These are phyloP conservation scores for Lentinula detonsa DNA, from an alignment of 768 basidiomycete genomes.

Conservation along the genomic window DNA sequence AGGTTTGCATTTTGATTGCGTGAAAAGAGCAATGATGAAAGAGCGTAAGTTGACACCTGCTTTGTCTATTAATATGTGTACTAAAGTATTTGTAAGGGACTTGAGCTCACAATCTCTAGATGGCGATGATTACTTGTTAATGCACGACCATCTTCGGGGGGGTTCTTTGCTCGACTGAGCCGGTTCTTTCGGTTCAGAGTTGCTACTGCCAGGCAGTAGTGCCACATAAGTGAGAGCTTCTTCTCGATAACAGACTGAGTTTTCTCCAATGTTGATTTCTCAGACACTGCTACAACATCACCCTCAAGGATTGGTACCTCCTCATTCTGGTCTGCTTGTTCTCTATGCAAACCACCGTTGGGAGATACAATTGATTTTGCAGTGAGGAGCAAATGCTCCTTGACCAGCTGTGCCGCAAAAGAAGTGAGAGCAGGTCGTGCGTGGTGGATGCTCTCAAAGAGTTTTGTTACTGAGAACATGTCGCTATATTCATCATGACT, in stretches of 20 bases:
- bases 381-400: neutral
- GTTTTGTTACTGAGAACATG: constrained; percentile 2
- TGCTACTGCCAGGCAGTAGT: constrained; percentile 1
- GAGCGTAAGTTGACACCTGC: constrained; percentile 10
- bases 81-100: neutral
- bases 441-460: constrained; percentile 1
- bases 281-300: neutral
- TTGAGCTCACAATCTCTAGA: neutral
- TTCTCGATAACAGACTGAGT: neutral
- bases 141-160: neutral
- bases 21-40: constrained; percentile 6
- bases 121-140: neutral
- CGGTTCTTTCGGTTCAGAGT: neutral
- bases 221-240: constrained; percentile 3
- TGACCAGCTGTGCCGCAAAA: constrained; percentile 7
- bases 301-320: neutral
- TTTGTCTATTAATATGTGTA: neutral
- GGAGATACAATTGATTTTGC: neutral
- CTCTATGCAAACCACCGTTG: neutral
- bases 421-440: constrained; percentile 9
- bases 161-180: neutral
- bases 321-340: neutral
- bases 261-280: neutral
- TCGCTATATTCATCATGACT: neutral
- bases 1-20: constrained; percentile 9